Evolutionary conservation across 805 yeast species (phyloP).

Genomic region (Candida maris): DNA sequence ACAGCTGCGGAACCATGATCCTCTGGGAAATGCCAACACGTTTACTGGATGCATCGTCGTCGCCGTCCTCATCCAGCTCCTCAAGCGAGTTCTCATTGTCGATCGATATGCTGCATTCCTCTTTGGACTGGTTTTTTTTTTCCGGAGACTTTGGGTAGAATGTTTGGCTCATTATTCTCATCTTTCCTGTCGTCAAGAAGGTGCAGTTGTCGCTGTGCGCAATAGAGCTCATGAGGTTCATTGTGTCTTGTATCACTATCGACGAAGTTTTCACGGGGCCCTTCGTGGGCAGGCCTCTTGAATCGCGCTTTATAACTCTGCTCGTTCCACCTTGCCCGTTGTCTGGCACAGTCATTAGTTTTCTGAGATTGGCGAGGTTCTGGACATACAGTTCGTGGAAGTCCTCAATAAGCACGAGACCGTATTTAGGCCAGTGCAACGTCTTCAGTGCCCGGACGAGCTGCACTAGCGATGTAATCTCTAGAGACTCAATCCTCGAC

Average conservation of each 20-base stretch:
- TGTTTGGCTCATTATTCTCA: conserved; percentile 26
- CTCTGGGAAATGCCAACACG: conserved; percentile 23
- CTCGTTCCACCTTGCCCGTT: conserved; percentile 4
- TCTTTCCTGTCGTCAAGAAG: conserved; percentile 27
- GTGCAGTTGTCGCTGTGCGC: conserved; percentile 11
- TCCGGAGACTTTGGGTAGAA: conserved; percentile 13
- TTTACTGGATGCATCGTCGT: conserved; percentile 1
- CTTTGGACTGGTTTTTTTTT: neutral
- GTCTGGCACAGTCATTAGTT: conserved; percentile 2
- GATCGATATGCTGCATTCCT: neutral
- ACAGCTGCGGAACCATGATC: conserved; percentile 30
- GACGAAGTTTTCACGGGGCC: conserved; percentile 22
- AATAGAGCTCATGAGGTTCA: conserved; percentile 16
- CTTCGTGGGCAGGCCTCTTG: conserved; percentile 16
- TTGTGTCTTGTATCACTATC: conserved; percentile 19
- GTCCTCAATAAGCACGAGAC: conserved; percentile 26
- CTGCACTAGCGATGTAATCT: conserved; percentile 18
- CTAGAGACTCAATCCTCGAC: conserved; percentile 12
- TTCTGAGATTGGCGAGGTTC: conserved; percentile 9
- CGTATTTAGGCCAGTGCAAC: conserved; percentile 15
- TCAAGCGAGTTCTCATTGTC: conserved; percentile 2
- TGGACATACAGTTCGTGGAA: conserved; percentile 25
- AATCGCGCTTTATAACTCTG: conserved; percentile 16
- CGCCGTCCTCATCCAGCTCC: conserved; percentile 9
- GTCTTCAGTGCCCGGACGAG: conserved; percentile 21